Conservation (phyloP, 2,329 filamentous ascomycete species). For the Sphaerostilbella broomeana region DNA sequence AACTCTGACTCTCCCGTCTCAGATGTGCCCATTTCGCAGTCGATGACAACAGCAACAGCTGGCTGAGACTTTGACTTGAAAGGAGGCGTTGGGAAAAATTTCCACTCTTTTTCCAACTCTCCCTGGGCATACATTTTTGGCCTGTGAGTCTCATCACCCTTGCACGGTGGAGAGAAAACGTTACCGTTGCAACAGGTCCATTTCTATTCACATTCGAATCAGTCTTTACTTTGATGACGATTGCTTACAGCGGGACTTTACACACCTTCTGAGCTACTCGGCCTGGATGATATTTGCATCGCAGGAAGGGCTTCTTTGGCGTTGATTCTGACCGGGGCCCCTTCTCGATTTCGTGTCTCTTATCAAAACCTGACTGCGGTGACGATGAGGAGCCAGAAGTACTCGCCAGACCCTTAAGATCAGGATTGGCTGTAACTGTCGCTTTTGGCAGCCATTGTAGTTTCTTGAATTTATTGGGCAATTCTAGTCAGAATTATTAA, state of each 20-base stretch:
- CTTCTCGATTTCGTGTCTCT: no score
- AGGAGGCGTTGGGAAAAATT: conserved; percentile 19
- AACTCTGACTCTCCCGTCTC: conserved; percentile 40
- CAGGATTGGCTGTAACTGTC: not conserved
- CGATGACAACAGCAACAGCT: conserved; percentile 36
- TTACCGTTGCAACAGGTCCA: conserved; percentile 27
- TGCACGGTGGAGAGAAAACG: conserved; percentile 20
- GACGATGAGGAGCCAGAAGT: not conserved
- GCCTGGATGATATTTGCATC: conserved; percentile 26
- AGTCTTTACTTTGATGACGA: not conserved
- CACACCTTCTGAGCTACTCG: conserved; percentile 23
- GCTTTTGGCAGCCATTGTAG: conserved; percentile 1
- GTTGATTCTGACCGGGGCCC: not conserved
- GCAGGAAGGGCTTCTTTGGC: conserved; percentile 8
- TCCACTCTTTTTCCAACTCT: conserved; percentile 25
- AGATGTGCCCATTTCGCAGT: conserved; percentile 50
- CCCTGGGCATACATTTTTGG: conserved; percentile 17
- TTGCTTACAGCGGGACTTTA: not conserved
- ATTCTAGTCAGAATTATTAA: not conserved
- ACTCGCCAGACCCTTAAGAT: not conserved
- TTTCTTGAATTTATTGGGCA: conserved; percentile 1
- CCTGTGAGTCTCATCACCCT: conserved; percentile 20
- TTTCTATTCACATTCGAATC: conserved; percentile 17
- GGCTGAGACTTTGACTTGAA: not conserved
- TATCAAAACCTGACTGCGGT: not conserved